Base-by-base conservation (phyloP, 2,329 filamentous ascomycete species). In the Sporothrix luriei region DNA sequence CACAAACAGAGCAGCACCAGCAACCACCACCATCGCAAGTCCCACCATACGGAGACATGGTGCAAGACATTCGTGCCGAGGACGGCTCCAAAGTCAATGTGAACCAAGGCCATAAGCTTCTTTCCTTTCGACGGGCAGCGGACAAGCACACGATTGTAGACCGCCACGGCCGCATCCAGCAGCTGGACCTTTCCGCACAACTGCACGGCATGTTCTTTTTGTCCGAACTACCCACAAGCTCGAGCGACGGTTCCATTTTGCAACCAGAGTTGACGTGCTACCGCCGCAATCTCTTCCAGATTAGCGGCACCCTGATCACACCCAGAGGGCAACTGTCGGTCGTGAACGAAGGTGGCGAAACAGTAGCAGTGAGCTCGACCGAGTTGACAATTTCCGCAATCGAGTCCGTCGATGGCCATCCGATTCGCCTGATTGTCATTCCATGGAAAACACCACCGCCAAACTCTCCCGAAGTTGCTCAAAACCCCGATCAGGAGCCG, bases 371-470 rank as follows among this genome's bases (percentile, higher is more conserved):
- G 64, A 87, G 88, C 73, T 91, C 85, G 73, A 91, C 94, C 78
- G 94, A 98, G 78, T 88, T 97, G 68, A 89, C 90, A 68, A 92
- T 98, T 61, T 96, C 93, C 5, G 94, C 94, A 10, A 97, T 93
- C 64, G 94, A 98, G 78, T 97, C 94, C 1, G 93, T 97, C 19
- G 94, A 98, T 78, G 92, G 93, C 46, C 94, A 97, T 75, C 83
- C 91, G 0, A 93, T 97, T 55, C 94, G 96, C 75, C 89, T 98
- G 72, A 97, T 98, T 73, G 95, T 95, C 9, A 97, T 98, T 71
- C 94, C 94, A 0, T 98, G 94, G 94, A 98, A 98, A 83, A 97
- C 94, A 1, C 94, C 93, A 1, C 92, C 91, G 38, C 92, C 91
- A 66, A 92, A 90, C 79, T 88, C 89, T 3, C 85, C 88, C n/a